Conservation (phyloP, 73 alveolate species). For the Paramecium bursaria region DNA sequence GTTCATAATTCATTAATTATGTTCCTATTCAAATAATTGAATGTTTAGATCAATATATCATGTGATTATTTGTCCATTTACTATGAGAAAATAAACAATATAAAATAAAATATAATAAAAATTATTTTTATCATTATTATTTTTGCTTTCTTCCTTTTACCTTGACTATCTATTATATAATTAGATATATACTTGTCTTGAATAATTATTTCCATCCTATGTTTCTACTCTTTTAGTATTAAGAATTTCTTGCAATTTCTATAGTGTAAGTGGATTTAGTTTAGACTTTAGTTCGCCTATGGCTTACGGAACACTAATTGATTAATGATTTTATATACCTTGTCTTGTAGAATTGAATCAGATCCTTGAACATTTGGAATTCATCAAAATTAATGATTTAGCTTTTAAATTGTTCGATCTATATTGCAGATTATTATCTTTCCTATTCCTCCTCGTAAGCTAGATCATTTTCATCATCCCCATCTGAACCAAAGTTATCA, state of each 20-base stretch:
- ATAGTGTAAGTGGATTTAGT: not conserved
- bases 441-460: conserved; percentile 36
- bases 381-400: conserved; percentile 21
- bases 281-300: not conserved
- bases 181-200: not conserved
- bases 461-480: not conserved
- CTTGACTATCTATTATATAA: too few species aligned
- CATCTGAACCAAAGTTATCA: not conserved
- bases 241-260: not conserved
- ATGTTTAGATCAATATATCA: too few species aligned
- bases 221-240: not conserved
- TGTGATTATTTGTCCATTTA: too few species aligned
- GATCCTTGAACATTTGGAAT: not conserved
- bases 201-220: not conserved
- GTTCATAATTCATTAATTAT: too few species aligned
- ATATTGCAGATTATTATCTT: not conserved
- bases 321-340: not conserved
- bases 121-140: too few species aligned
- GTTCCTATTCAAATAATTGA: too few species aligned
- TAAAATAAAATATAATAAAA: too few species aligned
- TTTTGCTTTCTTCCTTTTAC: too few species aligned
- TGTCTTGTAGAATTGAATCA: not conserved
- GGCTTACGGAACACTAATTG: not conserved
- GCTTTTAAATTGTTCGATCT: conserved; percentile 9
- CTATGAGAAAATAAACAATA: too few species aligned